Evolutionary conservation across 106 monocot species (phyloP).

Genomic region (Dendrobium officinale): DNA sequence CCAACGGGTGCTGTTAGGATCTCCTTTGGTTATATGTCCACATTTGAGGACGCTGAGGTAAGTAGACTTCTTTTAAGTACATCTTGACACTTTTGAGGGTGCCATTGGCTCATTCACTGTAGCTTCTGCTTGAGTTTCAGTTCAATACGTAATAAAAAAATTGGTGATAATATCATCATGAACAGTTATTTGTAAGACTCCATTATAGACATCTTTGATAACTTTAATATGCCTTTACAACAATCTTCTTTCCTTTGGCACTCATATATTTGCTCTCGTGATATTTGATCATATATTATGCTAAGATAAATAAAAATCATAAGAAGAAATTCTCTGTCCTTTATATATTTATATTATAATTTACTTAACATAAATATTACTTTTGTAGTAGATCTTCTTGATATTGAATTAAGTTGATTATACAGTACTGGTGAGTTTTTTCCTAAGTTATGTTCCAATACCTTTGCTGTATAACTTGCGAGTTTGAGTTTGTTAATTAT

Average conservation of each 20-base stretch:
- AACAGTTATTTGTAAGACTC: not conserved
- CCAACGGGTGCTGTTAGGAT: slow-evolving; percentile 92
- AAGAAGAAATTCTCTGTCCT: not conserved
- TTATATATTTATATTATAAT: too few species aligned
- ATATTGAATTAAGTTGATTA: not conserved
- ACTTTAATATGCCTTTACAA: not conserved
- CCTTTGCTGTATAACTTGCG: not conserved
- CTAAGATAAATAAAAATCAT: not conserved
- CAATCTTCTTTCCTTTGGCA: too few species aligned
- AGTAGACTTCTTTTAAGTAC: not conserved
- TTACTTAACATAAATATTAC: too few species aligned
- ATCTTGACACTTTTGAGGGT: not conserved
- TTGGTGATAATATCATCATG: not conserved
- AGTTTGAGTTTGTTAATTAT: not conserved
- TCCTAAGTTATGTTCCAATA: not conserved
- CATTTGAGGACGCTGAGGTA: slow-evolving; percentile 96
- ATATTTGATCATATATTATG: not conserved
- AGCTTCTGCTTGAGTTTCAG: not conserved
- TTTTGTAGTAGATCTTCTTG: too few species aligned
- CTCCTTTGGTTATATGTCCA: slow-evolving; percentile 97
- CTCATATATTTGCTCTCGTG: not conserved
- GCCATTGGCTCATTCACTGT: not conserved
- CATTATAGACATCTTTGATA: not conserved
- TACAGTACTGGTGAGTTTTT: not conserved
- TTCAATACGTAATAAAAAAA: not conserved